Conservation (phyloP, 202 grass and related monocot species). For the Setaria viridis region DNA sequence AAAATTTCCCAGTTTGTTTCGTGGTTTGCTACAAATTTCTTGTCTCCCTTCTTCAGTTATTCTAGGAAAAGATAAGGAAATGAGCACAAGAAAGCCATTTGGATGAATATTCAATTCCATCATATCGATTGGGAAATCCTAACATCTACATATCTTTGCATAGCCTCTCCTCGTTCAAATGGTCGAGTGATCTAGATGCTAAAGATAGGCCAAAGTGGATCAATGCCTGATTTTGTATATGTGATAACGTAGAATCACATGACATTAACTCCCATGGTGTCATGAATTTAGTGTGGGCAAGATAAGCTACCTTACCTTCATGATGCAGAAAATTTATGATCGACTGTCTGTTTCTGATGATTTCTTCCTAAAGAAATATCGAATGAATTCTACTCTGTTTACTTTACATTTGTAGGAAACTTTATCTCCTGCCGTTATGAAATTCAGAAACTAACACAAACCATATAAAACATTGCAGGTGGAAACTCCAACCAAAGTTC, state of each 20-base stretch:
- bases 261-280: background rate
- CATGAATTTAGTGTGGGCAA: background rate
- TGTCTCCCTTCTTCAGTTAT: background rate
- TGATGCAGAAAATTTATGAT: background rate
- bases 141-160: background rate
- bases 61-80: background rate
- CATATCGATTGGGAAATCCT: constrained; percentile 21
- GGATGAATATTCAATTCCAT: background rate
- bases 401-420: background rate
- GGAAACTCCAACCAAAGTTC: constrained; percentile 60
- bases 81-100: background rate
- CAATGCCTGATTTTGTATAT: background rate
- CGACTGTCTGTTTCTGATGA: background rate
- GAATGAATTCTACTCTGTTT: constrained; percentile 16
- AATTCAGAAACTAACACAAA: constrained; percentile 21
- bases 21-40: background rate
- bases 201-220: background rate
- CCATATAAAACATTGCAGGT: constrained; percentile 54
- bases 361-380: background rate
- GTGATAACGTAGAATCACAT: background rate
- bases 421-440: background rate
- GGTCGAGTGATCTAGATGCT: background rate
- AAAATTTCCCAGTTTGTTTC: background rate
- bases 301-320: background rate
- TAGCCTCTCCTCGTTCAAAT: constrained; percentile 1